Evolutionary conservation across 257 asterid genomes (phyloP).

Genomic region (Przewalskia tangutica): DNA sequence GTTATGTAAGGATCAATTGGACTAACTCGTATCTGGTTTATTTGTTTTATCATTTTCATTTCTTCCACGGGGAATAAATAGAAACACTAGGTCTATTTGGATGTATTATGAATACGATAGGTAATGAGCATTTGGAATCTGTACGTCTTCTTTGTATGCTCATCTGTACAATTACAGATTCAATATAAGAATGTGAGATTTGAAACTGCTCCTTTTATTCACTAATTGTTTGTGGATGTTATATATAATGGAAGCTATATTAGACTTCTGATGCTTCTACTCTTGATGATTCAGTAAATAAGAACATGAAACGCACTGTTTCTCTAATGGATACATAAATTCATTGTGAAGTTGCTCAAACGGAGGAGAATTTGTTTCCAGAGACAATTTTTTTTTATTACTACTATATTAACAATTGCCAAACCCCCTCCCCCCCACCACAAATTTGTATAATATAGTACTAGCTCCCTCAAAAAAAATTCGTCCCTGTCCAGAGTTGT

Average conservation of each 20-base stretch:
- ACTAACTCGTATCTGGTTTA: neutral
- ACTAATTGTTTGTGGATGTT: neutral
- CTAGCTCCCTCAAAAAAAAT: too few relatives aligned
- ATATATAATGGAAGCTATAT: neutral
- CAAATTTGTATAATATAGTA: too few relatives aligned
- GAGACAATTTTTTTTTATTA: neutral
- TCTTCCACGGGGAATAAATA: neutral
- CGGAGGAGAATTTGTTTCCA: neutral
- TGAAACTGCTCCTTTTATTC: neutral
- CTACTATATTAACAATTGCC: too few relatives aligned
- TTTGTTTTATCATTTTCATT: too few relatives aligned
- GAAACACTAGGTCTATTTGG: neutral
- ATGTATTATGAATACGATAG: neutral
- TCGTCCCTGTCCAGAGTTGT: too few relatives aligned
- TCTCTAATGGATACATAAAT: neutral
- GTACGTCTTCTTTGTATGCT: neutral
- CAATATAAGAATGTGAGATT: neutral
- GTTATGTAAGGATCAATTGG: neutral
- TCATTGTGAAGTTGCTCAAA: neutral
- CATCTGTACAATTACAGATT: neutral
- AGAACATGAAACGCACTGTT: neutral
- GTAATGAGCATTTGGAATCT: neutral
- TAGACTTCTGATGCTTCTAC: neutral
- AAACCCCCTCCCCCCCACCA: too few relatives aligned
- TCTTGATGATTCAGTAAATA: neutral